phyloP scores from a whole-genome alignment of 768 basidiomycete genomes.

The Terana coerulea region DNA sequence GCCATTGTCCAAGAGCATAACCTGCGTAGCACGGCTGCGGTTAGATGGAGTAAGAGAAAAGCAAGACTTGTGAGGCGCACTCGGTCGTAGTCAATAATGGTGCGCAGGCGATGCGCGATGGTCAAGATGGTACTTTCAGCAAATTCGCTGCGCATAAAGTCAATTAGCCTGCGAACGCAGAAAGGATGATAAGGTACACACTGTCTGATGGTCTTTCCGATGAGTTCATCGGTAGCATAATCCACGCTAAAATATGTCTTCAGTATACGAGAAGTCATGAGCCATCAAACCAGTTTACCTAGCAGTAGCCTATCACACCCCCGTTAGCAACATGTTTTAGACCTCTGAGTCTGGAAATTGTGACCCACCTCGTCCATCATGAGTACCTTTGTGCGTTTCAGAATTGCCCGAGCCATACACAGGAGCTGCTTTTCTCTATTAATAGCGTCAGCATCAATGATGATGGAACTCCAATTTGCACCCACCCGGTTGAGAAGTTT shows the following conservation, averaged over 20 bases:
- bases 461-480: conserved; percentile 4
- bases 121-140: conserved; percentile 79
- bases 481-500: conserved; percentile 82
- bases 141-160: conserved; percentile 51
- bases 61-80: conserved; percentile 37
- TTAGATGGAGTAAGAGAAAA: conserved; percentile 8
- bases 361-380: conserved; percentile 78
- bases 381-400: conserved; percentile 72
- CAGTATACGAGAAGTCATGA: no score
- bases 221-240: conserved; percentile 87
- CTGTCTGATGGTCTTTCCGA: conserved; percentile 78
- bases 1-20: conserved; percentile 77
- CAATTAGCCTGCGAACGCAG: conserved; percentile 20
- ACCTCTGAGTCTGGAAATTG: background rate
- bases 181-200: conserved; percentile 47
- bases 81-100: conserved; percentile 81
- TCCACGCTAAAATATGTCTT: conserved; percentile 67
- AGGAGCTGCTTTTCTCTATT: conserved; percentile 76
- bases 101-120: conserved; percentile 75
- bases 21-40: conserved; percentile 37
- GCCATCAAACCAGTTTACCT: conserved; percentile 37
- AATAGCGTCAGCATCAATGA: conserved; percentile 10
- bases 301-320: conserved; percentile 54
- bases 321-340: conserved; percentile 7
- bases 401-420: conserved; percentile 84